Percentiles rank a stretch among this genome's conserved stretches.
These are phyloP conservation scores for Dentipellis sp. DNA, from an alignment of 768 basidiomycete species.

Conservation along the genomic window DNA sequence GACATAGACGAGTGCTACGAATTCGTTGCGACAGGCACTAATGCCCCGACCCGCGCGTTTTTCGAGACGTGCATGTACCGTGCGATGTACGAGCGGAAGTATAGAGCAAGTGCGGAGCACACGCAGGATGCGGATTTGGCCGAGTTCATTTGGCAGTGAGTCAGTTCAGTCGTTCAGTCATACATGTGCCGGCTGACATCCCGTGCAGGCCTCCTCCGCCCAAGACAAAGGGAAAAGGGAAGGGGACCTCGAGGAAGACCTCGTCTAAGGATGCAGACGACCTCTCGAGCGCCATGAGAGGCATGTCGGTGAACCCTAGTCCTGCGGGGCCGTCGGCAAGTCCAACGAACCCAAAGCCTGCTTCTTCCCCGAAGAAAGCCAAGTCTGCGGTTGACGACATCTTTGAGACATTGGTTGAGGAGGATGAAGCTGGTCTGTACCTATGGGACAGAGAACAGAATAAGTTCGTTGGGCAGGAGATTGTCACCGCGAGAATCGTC, in stretches of 20 bases:
- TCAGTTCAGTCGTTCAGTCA: constrained; percentile 12
- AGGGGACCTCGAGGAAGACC: constrained; percentile 14
- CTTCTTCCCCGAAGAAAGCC: constrained; percentile 1
- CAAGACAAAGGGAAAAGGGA: constrained; percentile 11
- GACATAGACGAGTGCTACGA: constrained; percentile 92
- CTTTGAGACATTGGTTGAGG: constrained; percentile 22
- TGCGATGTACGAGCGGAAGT: constrained; percentile 95
- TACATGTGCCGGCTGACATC: not conserved
- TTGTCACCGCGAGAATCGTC: constrained; percentile 36
- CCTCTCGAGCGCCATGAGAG: not conserved
- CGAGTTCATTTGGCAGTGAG: constrained; percentile 77
- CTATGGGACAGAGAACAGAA: constrained; percentile 46
- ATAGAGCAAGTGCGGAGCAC: constrained; percentile 60
- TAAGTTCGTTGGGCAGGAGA: constrained; percentile 43
- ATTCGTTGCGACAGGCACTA: constrained; percentile 74
- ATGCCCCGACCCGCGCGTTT: constrained; percentile 68
- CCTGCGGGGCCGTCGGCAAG: not conserved
- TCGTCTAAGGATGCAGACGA: not conserved
- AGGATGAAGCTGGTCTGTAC: constrained; percentile 46
- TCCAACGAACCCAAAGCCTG: not conserved
- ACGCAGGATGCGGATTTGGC: constrained; percentile 60
- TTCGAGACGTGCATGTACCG: constrained; percentile 94
- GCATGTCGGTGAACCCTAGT: not conserved
- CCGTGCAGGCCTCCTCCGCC: constrained; percentile 5
- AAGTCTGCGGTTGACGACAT: constrained; percentile 8